Evolutionary conservation across 2,329 filamentous ascomycete species (phyloP), one percentile per base, ranked within the genome.

Genomic region (Aspergillus versicolor): DNA sequence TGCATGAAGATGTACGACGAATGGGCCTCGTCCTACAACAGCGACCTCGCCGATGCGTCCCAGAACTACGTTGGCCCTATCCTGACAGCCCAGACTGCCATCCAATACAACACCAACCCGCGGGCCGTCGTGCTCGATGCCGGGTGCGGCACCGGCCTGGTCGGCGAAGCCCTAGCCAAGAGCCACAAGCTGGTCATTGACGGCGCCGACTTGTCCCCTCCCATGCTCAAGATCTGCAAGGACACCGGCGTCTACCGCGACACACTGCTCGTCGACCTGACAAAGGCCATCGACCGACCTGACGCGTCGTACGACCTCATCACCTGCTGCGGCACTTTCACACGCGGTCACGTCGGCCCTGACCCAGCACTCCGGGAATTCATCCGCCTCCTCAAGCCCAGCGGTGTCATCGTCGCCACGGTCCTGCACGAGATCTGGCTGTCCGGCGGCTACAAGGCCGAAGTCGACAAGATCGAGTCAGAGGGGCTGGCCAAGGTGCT

Each of bases 121-220:
- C 62, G 67, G 17, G 65, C 68, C 6, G 53, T 61, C 3, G 78
- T 84, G 54, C 74, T 83, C 0, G 82, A 84, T 57, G 81, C 81
- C 21, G 82, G 82, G n/a, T 84, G 82, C 56, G 82, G 82, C 4
- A 84, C 81, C 0, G 82, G 82, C 0, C 75, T 83, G 8, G 81
- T 82, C 11, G 82, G 81, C 4, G 66, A 75, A 19, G 77, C 77
- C 24, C 75, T 84, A 4, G 72, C 75, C 21, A 68, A 75, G 38
- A 65, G 73, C 32, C 77, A 79, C 3, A 7, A 77, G 76, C 72
- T 73, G 38, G 69, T 73, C n/a, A 75, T 84, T 42, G 79, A 83
- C 50, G 82, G 82, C 24, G 66, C 83, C 24, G 82, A 85, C 61
- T 69, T 84, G 15, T 81, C 78, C 50, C 73, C 76, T 1, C 77